These are phyloP conservation scores for Pachysandra terminalis DNA, from an alignment of 164 flowering plant species.

Conservation along the genomic window DNA sequence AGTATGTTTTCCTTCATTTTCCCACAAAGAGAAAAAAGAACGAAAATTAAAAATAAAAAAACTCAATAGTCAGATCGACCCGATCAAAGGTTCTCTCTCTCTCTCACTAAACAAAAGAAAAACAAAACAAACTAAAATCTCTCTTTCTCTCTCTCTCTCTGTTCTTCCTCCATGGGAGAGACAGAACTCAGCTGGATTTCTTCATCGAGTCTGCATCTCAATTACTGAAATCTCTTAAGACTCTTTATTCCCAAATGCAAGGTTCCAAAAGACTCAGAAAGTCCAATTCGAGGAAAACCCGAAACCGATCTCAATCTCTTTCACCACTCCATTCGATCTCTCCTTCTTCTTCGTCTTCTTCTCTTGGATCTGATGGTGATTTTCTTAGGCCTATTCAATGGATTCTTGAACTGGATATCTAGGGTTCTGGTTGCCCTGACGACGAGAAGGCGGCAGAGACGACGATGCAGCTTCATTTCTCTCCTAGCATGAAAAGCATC, in stretches of 20 bases:
- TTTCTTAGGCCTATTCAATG: constrained; percentile 4
- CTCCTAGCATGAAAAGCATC: constrained; percentile 99
- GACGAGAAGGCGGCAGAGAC: constrained; percentile 31
- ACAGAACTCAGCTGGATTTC: background rate
- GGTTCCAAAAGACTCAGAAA: constrained; percentile 1
- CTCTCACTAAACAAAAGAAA: background rate
- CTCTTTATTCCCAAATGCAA: constrained; percentile 5
- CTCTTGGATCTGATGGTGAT: constrained; percentile 23
- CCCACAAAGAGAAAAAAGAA: no score
- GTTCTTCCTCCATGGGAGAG: background rate
- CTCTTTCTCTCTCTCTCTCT: background rate
- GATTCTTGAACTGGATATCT: constrained; percentile 6
- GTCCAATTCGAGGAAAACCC: constrained; percentile 6
- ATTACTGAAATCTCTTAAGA: background rate
- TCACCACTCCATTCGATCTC: background rate
- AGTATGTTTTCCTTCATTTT: no score
- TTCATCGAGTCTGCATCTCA: background rate
- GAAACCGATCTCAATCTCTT: constrained; percentile 13
- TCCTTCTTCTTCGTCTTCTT: no score
- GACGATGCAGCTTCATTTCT: constrained; percentile 98
- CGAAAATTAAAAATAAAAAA: no score
- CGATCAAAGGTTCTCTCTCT: background rate
- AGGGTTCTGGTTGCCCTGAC: constrained; percentile 7
- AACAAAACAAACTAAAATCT: background rate
- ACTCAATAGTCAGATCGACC: background rate